These are phyloP conservation scores for Podospora bellae-mahoneyi DNA, from an alignment of 495 filamentous ascomycete genomes.

Conservation along the genomic window DNA sequence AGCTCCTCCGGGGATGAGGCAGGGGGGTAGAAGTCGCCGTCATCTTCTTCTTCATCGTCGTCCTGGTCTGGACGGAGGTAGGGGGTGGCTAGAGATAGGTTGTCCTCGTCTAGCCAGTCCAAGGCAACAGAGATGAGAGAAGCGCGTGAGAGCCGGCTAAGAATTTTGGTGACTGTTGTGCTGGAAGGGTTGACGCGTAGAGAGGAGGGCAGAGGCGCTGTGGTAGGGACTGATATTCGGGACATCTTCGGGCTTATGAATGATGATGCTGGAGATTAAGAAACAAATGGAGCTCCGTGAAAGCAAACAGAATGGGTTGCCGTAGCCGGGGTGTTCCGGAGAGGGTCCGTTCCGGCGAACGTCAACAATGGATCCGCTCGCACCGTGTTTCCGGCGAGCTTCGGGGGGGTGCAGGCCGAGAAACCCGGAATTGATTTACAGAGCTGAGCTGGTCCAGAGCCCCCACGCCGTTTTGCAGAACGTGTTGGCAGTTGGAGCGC, in stretches of 20 bases:
- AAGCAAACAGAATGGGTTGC: neutral
- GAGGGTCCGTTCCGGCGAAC: neutral
- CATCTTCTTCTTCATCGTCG: slow-evolving; percentile 41
- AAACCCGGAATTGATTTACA: neutral
- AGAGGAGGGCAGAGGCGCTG: slow-evolving; percentile 44
- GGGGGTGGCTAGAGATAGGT: slow-evolving; percentile 54
- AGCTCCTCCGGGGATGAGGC: slow-evolving; percentile 60
- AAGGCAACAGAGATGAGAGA: slow-evolving; percentile 66
- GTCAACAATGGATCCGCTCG: neutral
- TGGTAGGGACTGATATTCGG: slow-evolving; percentile 45
- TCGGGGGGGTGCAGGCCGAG: neutral
- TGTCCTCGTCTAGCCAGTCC: slow-evolving; percentile 67
- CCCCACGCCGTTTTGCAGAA: neutral
- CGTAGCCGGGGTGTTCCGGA: neutral
- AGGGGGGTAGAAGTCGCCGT: slow-evolving; percentile 58
- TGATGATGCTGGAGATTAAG: neutral
- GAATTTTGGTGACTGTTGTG: slow-evolving; percentile 58
- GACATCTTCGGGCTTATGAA: slow-evolving; percentile 31
- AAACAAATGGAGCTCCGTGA: neutral
- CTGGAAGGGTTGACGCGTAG: slow-evolving; percentile 62
- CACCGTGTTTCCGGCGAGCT: neutral
- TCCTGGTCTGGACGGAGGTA: slow-evolving; percentile 42
- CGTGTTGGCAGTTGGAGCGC: neutral
- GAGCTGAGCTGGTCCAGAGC: neutral
- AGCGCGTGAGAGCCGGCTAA: slow-evolving; percentile 65